A percentile compares a stretch with the other conserved stretches of the same genome.
Conservation (phyloP, 495 filamentous ascomycete genomes). For the Penicillium dipodomyicola region DNA sequence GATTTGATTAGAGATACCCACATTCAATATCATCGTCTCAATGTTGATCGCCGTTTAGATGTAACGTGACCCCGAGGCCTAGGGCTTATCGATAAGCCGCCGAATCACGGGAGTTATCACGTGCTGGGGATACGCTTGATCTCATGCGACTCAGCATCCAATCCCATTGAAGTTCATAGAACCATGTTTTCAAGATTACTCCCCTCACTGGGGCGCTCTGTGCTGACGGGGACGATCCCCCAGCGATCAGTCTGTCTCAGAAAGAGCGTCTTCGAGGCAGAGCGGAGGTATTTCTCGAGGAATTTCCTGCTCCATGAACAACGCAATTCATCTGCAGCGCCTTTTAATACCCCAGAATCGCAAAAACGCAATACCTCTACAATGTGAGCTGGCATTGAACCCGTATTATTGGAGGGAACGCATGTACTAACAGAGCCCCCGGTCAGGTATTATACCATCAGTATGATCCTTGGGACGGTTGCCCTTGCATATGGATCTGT, state of each 20-base stretch:
- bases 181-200: conserved; percentile 37
- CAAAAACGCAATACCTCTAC: conserved; percentile 46
- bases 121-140: conserved; percentile 18
- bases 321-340: conserved; percentile 33
- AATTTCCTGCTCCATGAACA: conserved; percentile 31
- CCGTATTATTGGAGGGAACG: not conserved
- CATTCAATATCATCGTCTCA: not conserved
- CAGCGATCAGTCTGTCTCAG: conserved; percentile 17
- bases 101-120: conserved; percentile 6
- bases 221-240: conserved; percentile 16
- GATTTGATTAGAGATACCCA: not conserved
- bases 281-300: conserved; percentile 40
- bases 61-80: conserved; percentile 6
- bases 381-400: conserved; percentile 27
- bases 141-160: conserved; percentile 13
- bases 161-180: conserved; percentile 17
- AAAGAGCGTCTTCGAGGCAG: conserved; percentile 22
- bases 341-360: conserved; percentile 43
- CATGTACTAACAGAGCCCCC: not conserved
- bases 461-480: conserved; percentile 83
- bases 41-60: not conserved
- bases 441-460: conserved; percentile 77
- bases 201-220: conserved; percentile 28
- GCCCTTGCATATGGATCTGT: conserved; percentile 94
- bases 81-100: conserved; percentile 22